phyloP scores from a whole-genome alignment of 1,284 basidiomycete species.

The Schizophyllum commune region DNA sequence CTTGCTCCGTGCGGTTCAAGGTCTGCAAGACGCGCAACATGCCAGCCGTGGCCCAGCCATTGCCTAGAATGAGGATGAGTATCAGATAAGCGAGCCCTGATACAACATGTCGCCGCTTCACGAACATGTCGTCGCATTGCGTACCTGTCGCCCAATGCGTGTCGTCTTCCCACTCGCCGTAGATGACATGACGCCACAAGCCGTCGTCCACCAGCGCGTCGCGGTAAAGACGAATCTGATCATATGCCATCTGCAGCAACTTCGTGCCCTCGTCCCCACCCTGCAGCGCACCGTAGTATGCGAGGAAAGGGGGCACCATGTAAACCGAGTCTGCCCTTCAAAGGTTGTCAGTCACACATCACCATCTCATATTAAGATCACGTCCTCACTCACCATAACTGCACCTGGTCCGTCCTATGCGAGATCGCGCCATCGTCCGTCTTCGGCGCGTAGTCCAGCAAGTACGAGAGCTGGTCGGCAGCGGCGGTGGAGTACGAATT shows the following conservation, averaged over 20 bases:
- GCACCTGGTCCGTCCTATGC: slow-evolving; percentile 44
- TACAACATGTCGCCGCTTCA: too few relatives aligned
- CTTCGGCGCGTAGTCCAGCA: slow-evolving; percentile 50
- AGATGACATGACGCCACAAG: slow-evolving; percentile 47
- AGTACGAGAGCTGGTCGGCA: slow-evolving; percentile 47
- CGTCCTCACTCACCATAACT: slow-evolving; percentile 47
- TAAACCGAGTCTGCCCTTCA: slow-evolving; percentile 53
- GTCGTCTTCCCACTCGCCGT: slow-evolving; percentile 37
- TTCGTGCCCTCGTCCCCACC: slow-evolving; percentile 31
- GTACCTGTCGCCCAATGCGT: slow-evolving; percentile 48
- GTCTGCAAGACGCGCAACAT: slow-evolving; percentile 57
- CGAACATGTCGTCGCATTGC: slow-evolving; percentile 1
- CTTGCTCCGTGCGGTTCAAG: slow-evolving; percentile 38
- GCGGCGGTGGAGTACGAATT: slow-evolving; percentile 44
- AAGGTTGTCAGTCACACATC: neutral
- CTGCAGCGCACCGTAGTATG: slow-evolving; percentile 56
- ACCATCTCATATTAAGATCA: too few relatives aligned
- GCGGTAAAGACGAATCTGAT: slow-evolving; percentile 62
- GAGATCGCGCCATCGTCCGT: slow-evolving; percentile 58
- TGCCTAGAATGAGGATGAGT: slow-evolving; percentile 30
- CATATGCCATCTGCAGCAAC: slow-evolving; percentile 54
- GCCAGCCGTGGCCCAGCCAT: slow-evolving; percentile 64
- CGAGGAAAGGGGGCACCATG: slow-evolving; percentile 76
- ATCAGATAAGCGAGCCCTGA: neutral
- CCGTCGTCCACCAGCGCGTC: slow-evolving; percentile 35